Percentiles rank a stretch among this genome's conserved stretches.
Conservation (phyloP, 345 rosid species). For the Pistacia integerrima region DNA sequence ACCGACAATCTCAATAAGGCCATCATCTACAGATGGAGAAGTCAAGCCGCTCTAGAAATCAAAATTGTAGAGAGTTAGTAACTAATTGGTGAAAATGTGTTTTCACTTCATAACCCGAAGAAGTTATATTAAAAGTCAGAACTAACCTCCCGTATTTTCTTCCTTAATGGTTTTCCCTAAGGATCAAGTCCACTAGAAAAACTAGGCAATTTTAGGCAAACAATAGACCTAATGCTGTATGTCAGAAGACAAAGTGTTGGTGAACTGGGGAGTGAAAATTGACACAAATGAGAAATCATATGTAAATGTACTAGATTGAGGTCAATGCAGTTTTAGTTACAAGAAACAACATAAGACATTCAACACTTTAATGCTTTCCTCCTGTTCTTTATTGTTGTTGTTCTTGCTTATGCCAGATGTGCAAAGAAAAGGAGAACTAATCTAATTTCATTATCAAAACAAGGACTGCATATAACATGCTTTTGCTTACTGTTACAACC, state of each 20-base stretch:
- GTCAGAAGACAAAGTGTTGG: conserved; percentile 14
- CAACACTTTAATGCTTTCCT: neutral
- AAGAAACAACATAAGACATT: neutral
- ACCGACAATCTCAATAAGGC: conserved; percentile 57
- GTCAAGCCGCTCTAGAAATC: conserved; percentile 50
- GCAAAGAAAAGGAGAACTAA: too few relatives aligned
- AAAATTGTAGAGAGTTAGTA: neutral
- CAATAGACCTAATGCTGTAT: conserved; percentile 73
- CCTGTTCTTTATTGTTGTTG: neutral
- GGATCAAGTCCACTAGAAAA: conserved; percentile 80
- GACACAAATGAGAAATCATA: conserved; percentile 11
- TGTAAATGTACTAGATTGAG: neutral
- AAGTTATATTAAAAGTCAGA: conserved; percentile 8
- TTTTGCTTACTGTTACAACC: too few relatives aligned
- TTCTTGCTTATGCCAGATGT: too few relatives aligned
- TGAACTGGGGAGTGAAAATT: neutral
- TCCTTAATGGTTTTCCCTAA: conserved; percentile 61
- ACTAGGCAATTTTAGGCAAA: conserved; percentile 80
- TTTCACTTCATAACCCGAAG: neutral
- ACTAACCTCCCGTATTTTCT: conserved; percentile 49
- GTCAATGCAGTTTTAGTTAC: too few relatives aligned
- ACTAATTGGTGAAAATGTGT: neutral
- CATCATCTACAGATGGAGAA: conserved; percentile 64
- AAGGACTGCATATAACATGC: too few relatives aligned
- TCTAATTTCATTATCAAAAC: too few relatives aligned